phyloP scores from a whole-genome alignment of 2,329 filamentous ascomycete genomes.

The Balansia obtecta region DNA sequence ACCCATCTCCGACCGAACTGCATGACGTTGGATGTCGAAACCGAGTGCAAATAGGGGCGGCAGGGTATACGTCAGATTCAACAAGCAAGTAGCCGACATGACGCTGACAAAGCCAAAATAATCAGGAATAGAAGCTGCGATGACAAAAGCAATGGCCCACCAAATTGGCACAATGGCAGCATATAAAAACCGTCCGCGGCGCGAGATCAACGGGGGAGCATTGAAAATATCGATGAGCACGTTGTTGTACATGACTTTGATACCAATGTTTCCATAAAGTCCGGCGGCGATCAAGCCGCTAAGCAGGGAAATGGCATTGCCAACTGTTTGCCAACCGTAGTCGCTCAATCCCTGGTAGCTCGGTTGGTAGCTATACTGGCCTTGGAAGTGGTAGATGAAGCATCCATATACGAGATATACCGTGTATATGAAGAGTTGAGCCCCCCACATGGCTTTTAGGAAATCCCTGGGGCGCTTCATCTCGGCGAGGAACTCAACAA shows the following conservation, averaged over 20 bases:
- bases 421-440: slow-evolving; percentile 29
- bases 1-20: slow-evolving; percentile 7
- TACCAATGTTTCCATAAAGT: slow-evolving; percentile 41
- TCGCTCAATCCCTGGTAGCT: slow-evolving; percentile 28
- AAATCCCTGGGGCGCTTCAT: slow-evolving; percentile 32
- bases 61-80: slow-evolving; percentile 49
- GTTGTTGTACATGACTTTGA: slow-evolving; percentile 41
- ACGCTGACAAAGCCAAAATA: slow-evolving; percentile 33
- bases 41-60: slow-evolving; percentile 25
- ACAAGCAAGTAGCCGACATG: slow-evolving; percentile 39
- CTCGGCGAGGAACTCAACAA: slow-evolving; percentile 43
- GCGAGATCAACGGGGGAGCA: slow-evolving; percentile 34
- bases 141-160: slow-evolving; percentile 42
- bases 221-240: slow-evolving; percentile 37
- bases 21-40: slow-evolving; percentile 9
- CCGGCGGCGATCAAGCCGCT: slow-evolving; percentile 32
- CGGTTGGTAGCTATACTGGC: slow-evolving; percentile 35
- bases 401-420: slow-evolving; percentile 30
- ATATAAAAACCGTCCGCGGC: slow-evolving; percentile 37
- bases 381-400: slow-evolving; percentile 23
- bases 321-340: slow-evolving; percentile 30
- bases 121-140: slow-evolving; percentile 41
- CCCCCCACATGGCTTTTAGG: slow-evolving; percentile 27
- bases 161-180: slow-evolving; percentile 39
- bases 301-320: slow-evolving; percentile 30